Conservation (phyloP, 768 basidiomycete genomes). For the Pulveroboletus sp. region DNA sequence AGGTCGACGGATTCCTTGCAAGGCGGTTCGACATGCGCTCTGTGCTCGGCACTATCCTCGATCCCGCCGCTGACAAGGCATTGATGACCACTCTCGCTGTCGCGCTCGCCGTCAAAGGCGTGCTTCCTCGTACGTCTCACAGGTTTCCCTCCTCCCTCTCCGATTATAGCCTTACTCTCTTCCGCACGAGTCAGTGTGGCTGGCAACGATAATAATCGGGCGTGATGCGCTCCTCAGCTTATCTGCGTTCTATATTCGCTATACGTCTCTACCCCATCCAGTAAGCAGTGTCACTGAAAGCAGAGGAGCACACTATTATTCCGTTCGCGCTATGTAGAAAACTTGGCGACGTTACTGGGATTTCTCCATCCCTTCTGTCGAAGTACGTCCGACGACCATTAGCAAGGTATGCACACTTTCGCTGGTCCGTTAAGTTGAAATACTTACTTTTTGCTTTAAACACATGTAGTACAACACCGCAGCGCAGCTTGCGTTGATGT, state of each 20-base stretch:
- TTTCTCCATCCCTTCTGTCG: constrained; percentile 90
- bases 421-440: background rate
- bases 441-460: background rate
- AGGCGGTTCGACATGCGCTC: constrained; percentile 80
- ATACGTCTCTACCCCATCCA: constrained; percentile 81
- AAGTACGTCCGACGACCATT: constrained; percentile 88
- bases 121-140: constrained; percentile 68
- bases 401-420: constrained; percentile 60
- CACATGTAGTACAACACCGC: constrained; percentile 76
- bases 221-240: constrained; percentile 82
- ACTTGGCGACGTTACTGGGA: constrained; percentile 94
- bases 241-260: constrained; percentile 91
- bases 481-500: constrained; percentile 89
- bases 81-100: constrained; percentile 92
- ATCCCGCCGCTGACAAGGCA: constrained; percentile 95
- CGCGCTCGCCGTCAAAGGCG: constrained; percentile 74
- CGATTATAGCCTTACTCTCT: background rate
- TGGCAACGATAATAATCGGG: constrained; percentile 83
- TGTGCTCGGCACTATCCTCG: constrained; percentile 92
- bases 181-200: constrained; percentile 53
- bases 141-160: too few species aligned
- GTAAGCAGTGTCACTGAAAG: constrained; percentile 37
- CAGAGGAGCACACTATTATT: background rate
- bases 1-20: constrained; percentile 93
- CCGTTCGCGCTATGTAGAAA: constrained; percentile 51